Evolutionary conservation across 352 stramenopile genomes (phyloP), one percentile per base, ranked within the genome.

Genomic region (Peronospora tabacina): DNA sequence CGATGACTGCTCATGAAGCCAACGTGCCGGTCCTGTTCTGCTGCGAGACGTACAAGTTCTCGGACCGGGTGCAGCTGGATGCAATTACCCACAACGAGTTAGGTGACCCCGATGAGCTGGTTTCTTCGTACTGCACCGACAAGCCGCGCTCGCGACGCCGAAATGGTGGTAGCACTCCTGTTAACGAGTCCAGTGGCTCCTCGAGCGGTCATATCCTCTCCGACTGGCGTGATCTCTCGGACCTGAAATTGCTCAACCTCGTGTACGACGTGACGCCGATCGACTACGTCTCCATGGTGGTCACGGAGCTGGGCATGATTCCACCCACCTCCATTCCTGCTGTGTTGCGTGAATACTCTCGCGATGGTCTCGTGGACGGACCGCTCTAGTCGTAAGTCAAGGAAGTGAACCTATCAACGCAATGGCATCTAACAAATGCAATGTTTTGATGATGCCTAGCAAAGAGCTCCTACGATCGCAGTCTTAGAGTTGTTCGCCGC

Each of bases 21-120:
- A 93, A 98, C 49, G 89, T 98, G 35, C 95, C 96, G 0, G 93
- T 98, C 26, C 78, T 99, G 11, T 96, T 99, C 35, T 98, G 90
- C 58, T 98, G 94, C 60, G 96, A 99, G 76, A 98, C 94, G 24
- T 99, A 99, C 84, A 99, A 99, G 65, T 91, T 91, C 42, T 86
- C 76, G 34, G 94, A 97, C 57, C 85, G 91, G 29, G 91, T 99
- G 20, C 95, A 99, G 67, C 72, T 99, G 32, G 96, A 99, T 60
- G 92, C 87, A 34, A 98, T 99, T 54, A 97, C 93, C 9, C 82
- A 96, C 64, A 99, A 99, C 68, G 96, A 99, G 64, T 66, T 98
- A 28, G 91, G 93, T n/a, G 81, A 98, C 75, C 86, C 94, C 9
- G 85, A 95, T 52, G 87, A 94, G 41, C 63, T 94, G 6, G 64